Evolutionary conservation across 1,139 yeast genomes (phyloP), one percentile per base, ranked within the genome.

Genomic region (Yamadazyma atmosphaerica): DNA sequence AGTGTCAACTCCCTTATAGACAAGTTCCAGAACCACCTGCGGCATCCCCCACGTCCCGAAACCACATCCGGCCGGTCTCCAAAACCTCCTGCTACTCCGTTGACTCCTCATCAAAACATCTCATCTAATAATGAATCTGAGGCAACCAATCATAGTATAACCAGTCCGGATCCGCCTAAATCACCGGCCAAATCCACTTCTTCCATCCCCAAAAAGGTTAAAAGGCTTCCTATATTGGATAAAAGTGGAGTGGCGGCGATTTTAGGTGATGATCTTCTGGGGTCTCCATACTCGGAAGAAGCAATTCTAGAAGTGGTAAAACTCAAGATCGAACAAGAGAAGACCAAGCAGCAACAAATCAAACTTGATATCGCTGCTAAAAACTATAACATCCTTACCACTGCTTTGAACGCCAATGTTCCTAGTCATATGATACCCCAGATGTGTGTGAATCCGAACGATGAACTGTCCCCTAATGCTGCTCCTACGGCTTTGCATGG

Each of bases 261-360:
- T 2, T 59, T 83, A 30, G 88, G 87, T 0, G 71, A 81, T 8
- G 72, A 76, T 11, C 65, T 74, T 8, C 54, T 67, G 4, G 57
- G 67, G 18, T 83, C 86, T 77, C 82, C 83, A 1, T 72, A 70
- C 54, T 68, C 86, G 2, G 90, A 86, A 43, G 68, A 72, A 16
- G 75, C 94, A 2, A 71, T 83, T 28, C 59, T 74, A 19, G 83
- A 80, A 47, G 80, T 90, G 0, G 63, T 89, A 32, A 74, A 74
- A 31, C 71, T 87, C 22, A 76, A 83, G 41, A 65, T 80, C 2
- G 94, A 87, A 56, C 95, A 86, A 54, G 97, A 90, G 57, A 72
- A 77, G 30, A 86, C 97, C 1, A 83, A 83, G 49, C 97, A 89
- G 58, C 95, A 86, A 49, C 83, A 72, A 51, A 83, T 85, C 56